Evolutionary conservation across 2,329 filamentous ascomycete species (phyloP), one percentile per base, ranked within the genome.

Genomic region (Aspergillus pseudotamarii): DNA sequence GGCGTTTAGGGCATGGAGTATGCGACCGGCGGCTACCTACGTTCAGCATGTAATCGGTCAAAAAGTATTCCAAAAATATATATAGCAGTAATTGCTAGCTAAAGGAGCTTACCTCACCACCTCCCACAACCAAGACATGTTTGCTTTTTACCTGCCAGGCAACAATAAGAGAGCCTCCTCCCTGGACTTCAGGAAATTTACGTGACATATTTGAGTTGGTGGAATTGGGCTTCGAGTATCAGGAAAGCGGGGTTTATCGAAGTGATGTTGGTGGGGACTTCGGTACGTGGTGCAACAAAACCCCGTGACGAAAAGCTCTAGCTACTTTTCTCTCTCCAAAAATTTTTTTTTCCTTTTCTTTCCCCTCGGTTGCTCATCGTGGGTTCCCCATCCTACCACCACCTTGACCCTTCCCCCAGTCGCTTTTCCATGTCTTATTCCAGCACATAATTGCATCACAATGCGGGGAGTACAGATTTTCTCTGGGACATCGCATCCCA

Each of bases 131-230:
- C n/a, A 99, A 82, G 19, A 98, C 90, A 68, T 89, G 88, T 80
- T 96, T 97, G 78, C 90, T 89, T 75, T 89, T 91, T 72, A 97
- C 89, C 81, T 98, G 95, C 94, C 94, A 99, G 75, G 95, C 95
- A 58, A 99, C 83, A 67, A 99, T 95, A 68, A 99, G 82, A 65
- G 94, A 98, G 63, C 94, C 95, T 58, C 94, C 94, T 61, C 93
- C 92, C 79, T 97, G 89, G 32, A 98, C 87, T 67, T 90, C 84
- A 62, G 94, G 93, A 74, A 91, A 97, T 57, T 85, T 76, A 14
- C 76, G 73, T 58, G 82, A 76, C 83, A 85, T 85, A 60, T 69
- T 75, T 57, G 23, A 55, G 41, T 36, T n/a, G 30, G 34, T 46
- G 38, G 21, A 48, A 16, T 28, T 56, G 23, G n/a, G 12, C 8